Evolutionary conservation across 1,139 yeast species (phyloP), one percentile per base, ranked within the genome.

Genomic region (Pichia sp.): DNA sequence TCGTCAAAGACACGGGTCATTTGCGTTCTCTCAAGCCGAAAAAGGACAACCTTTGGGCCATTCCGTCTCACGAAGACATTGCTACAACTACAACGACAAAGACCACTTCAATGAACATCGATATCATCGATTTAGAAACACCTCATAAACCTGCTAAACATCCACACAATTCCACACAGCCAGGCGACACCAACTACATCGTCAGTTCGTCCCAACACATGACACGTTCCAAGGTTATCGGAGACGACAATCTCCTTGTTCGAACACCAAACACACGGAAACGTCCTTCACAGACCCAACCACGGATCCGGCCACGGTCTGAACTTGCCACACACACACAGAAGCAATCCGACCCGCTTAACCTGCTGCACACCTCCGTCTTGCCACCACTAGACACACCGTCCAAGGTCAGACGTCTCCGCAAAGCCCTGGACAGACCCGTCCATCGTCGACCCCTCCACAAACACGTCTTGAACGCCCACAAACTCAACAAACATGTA

Each of bases 1-100:
- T 82, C 6, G 57, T 76, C 3, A 70, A 64, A 15, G 85, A 82
- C 51, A 72, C 74, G 43, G 91, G 91, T 2, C 91, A 82, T 57
- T 51, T 82, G 21, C 60, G 70, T 40, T 69, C 76, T 6, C 28
- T 51, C 14, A 26, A 37, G 14, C 41, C 40, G 10, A 22, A 16
- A 9, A 16, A 11, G 7, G 41, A 34, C 31, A 27, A 27, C 15
- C 6, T 37, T 13, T 41, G 47, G 42, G 20, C 21, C n/a, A 35
- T 23, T 19, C 18, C 28, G 18, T 10, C 19, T 14, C 21, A 22
- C 7, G 27, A 18, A 13, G 18, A 14, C 21, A n/a, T 8, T 18
- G 8, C 9, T 6, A 29, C 6, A 11, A 25, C 23, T 9, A 22
- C 5, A 7, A 21, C 26, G 11, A 35, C 16, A 15, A 13, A 11